A percentile compares a stretch with the other conserved stretches of the same genome.
Evolutionary conservation across 805 yeast species (phyloP).

Genomic region (Kodamaea nitidulidarum): DNA sequence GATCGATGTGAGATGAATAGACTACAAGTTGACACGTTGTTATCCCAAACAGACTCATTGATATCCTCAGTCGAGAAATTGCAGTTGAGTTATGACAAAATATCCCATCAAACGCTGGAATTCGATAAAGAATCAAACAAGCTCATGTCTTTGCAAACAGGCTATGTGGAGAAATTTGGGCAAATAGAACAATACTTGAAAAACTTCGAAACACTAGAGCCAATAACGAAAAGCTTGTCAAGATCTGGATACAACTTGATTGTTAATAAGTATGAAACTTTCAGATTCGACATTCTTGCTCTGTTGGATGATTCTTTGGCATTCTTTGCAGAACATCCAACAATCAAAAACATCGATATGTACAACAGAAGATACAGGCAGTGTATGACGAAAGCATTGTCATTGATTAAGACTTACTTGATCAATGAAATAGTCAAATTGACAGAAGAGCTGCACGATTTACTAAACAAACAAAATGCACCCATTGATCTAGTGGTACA

Average conservation of each 20-base stretch:
- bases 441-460: conserved; percentile 16
- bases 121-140: conserved; percentile 56
- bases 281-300: conserved; percentile 41
- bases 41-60: conserved; percentile 43
- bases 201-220: conserved; percentile 67
- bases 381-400: conserved; percentile 76
- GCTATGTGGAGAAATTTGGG: conserved; percentile 37
- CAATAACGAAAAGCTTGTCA: conserved; percentile 63
- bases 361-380: conserved; percentile 74
- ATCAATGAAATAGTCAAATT: conserved; percentile 38
- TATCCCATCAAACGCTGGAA: conserved; percentile 57
- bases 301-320: conserved; percentile 64
- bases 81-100: conserved; percentile 50
- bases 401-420: conserved; percentile 68
- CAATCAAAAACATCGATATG: conserved; percentile 63
- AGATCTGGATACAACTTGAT: conserved; percentile 65
- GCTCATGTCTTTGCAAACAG: conserved; percentile 45
- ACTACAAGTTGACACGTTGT: conserved; percentile 27
- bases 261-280: conserved; percentile 40
- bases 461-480: conserved; percentile 23
- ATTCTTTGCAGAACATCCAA: conserved; percentile 49
- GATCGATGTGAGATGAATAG: conserved; percentile 26
- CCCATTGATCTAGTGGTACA: conserved; percentile 63
- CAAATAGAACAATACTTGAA: conserved; percentile 48
- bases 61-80: conserved; percentile 45